Percentiles rank a stretch among this genome's conserved stretches.
phyloP scores from a whole-genome alignment of 192 early-diverging fungal species.

The Coemansia sp. region DNA sequence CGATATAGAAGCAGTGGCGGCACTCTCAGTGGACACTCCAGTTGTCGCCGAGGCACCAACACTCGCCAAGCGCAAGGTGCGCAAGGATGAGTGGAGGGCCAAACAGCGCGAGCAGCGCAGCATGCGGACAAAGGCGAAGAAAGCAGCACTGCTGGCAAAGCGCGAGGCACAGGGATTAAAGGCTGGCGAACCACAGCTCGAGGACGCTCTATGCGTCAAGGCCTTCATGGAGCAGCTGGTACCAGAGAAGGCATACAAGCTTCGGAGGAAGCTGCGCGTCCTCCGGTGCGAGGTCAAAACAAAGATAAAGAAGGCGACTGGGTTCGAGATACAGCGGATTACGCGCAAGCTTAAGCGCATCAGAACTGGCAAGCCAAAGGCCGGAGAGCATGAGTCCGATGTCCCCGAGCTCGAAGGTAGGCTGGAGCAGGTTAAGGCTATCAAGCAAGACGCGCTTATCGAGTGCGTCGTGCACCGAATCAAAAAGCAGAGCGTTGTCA shows the following conservation, averaged over 20 bases:
- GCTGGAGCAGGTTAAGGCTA: conserved; percentile 1
- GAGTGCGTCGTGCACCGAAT: conserved; percentile 8
- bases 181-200: not conserved
- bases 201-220: conserved; percentile 5
- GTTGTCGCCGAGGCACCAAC: not conserved
- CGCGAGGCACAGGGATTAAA: conserved; percentile 3
- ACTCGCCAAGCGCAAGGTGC: conserved; percentile 7
- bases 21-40: not conserved
- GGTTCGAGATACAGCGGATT: conserved; percentile 6
- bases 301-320: conserved; percentile 6
- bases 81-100: conserved; percentile 2
- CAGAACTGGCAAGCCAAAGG: conserved; percentile 3
- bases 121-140: conserved; percentile 2
- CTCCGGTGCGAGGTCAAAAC: conserved; percentile 1
- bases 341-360: conserved; percentile 12
- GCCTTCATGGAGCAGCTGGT: not conserved
- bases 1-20: not conserved
- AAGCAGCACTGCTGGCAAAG: conserved; percentile 3
- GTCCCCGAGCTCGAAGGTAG: conserved; percentile 1
- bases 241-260: conserved; percentile 1
- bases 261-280: conserved; percentile 2
- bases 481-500: conserved; percentile 7
- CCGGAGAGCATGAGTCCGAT: not conserved
- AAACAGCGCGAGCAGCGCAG: conserved; percentile 6
- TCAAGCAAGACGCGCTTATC: conserved; percentile 5